phyloP scores from a whole-genome alignment of 345 rosid genomes.

The Acer campestre region DNA sequence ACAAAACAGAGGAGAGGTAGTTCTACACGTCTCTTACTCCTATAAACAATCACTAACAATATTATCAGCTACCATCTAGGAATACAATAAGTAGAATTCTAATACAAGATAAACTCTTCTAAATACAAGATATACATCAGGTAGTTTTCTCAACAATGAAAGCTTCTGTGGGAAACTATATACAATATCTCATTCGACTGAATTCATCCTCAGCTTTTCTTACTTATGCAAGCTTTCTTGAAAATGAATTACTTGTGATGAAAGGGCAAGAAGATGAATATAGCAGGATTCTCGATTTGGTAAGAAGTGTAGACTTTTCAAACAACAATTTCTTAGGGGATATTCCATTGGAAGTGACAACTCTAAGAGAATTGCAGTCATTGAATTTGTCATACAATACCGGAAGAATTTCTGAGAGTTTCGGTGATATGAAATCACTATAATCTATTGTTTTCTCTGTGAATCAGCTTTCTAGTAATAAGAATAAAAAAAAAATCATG shows the following conservation, averaged over 20 bases:
- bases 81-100: no score
- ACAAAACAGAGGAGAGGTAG: no score
- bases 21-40: no score
- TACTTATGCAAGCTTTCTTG: no score
- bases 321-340: background rate
- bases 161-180: no score
- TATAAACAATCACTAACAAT: no score
- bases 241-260: background rate
- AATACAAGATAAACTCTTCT: no score
- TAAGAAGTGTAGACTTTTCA: slow-evolving; percentile 5
- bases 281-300: background rate
- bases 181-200: background rate
- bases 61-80: no score
- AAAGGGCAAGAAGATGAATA: background rate
- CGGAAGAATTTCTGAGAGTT: background rate
- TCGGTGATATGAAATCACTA: slow-evolving; percentile 1
- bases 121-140: no score
- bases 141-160: no score
- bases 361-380: background rate
- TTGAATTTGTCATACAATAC: background rate
- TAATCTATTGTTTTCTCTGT: background rate
- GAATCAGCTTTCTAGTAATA: background rate
- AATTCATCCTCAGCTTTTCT: no score
- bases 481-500: no score
- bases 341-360: slow-evolving; percentile 1